phyloP scores from a whole-genome alignment of 2,329 filamentous ascomycete species.

The Botrytis sinoallii region DNA sequence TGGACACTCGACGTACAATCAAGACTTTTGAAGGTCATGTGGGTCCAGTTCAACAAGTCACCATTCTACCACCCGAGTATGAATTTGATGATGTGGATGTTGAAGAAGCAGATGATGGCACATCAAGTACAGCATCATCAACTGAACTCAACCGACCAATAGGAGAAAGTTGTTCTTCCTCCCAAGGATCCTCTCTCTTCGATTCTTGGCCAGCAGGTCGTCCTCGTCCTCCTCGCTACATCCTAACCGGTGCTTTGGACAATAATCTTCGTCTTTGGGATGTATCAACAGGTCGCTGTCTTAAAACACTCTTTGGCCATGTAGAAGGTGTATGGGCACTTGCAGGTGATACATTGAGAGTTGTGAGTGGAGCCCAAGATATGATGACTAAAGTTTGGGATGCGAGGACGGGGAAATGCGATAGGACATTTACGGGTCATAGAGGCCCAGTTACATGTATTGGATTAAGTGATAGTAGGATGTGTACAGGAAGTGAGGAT shows the following conservation, averaged over 20 bases:
- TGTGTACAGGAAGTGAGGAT: constrained; percentile 92
- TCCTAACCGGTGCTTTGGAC: constrained; percentile 89
- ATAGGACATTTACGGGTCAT: constrained; percentile 89
- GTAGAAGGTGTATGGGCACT: constrained; percentile 95
- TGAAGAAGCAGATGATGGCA: constrained; percentile 54
- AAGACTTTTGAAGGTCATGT: constrained; percentile 82
- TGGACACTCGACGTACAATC: constrained; percentile 79
- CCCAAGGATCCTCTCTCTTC: constrained; percentile 27
- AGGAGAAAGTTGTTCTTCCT: constrained; percentile 8
- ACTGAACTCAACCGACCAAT: constrained; percentile 9
- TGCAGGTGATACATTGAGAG: constrained; percentile 80
- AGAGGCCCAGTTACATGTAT: constrained; percentile 90
- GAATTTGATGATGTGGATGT: constrained; percentile 74
- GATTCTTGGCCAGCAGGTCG: constrained; percentile 62
- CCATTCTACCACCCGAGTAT: constrained; percentile 81
- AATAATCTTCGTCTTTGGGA: constrained; percentile 93
- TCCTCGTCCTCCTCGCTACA: constrained; percentile 79
- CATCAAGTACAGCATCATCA: constrained; percentile 31
- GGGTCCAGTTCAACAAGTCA: constrained; percentile 89
- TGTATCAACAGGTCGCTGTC: constrained; percentile 72
- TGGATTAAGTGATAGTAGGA: constrained; percentile 80
- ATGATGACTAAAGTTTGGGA: constrained; percentile 97
- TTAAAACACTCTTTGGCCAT: constrained; percentile 94
- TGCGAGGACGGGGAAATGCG: constrained; percentile 83
- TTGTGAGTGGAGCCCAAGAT: constrained; percentile 89